Evolutionary conservation across 1,284 basidiomycete species (phyloP), one percentile per base, ranked within the genome.

Genomic region (Marasmius oreades): DNA sequence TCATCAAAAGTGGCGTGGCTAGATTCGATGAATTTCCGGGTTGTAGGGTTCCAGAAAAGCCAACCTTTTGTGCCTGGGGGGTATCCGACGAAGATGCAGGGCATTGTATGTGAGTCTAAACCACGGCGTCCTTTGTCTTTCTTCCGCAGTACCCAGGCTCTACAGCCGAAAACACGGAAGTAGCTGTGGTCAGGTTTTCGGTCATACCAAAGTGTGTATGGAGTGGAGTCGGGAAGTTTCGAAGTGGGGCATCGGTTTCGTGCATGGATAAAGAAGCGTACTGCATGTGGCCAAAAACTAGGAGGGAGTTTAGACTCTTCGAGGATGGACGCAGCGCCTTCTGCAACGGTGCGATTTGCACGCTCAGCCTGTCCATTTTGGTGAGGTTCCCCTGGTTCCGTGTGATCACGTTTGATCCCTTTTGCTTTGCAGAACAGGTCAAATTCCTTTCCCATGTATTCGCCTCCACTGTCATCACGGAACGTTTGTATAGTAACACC

Each of bases 81-180:
- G 58, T 73, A 76, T 5, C 73, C 73, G 56, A 75, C 60, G 51
- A 73, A 72, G 26, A 72, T 59, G 36, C 68, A 72, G 60, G 71
- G 71, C 36, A 67, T 48, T 10, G 66, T 68, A 57, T 73, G 69
- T 0, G 66, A 60, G 7, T 60, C 60, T 14, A 73, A 60, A 22
- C 61, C 62, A 26, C 53, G 56, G 7, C 63, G 57, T 39, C 37
- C 5, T 20, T 39, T 39, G 53, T 70, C 67, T n/a, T 68, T 61
- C 62, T 66, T 70, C 20, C 50, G 67, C 64, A 20, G 66, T 20
- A 70, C 68, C 64, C 69, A 74, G 6, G 70, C 69, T 36, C 62
- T 61, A 51, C 70, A 76, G 4, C 72, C 68, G 64, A 69, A 74
- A 0, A 66, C 63, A 1, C 61, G 57, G 12, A 73, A 61, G 50